Evolutionary conservation across 2,329 filamentous ascomycete species (phyloP).

Genomic region (Penicillium verrucosum): DNA sequence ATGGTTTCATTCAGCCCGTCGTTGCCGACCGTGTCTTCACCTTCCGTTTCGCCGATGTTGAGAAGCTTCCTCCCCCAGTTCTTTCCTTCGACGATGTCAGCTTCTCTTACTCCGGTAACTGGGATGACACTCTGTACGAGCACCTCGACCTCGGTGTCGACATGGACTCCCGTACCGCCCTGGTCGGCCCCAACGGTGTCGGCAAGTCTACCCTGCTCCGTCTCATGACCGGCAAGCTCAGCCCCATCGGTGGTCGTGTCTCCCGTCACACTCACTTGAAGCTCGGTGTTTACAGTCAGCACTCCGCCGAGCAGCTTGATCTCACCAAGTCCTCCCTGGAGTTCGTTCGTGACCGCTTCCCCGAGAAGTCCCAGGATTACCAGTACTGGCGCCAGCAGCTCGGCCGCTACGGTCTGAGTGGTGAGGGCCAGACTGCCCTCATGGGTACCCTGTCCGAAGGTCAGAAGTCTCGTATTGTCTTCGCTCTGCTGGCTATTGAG

Average conservation of each 20-base stretch:
- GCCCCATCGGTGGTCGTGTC: conserved; percentile 75
- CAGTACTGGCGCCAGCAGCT: conserved; percentile 99
- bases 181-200: conserved; percentile 98
- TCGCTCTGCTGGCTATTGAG: conserved; percentile 92
- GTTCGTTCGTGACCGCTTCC: conserved; percentile 95
- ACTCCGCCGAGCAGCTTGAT: conserved; percentile 97
- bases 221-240: conserved; percentile 94
- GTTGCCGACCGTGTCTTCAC: conserved; percentile 82
- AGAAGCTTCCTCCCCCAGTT: conserved; percentile 97
- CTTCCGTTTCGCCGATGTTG: conserved; percentile 97
- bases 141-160: conserved; percentile 97
- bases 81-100: conserved; percentile 95
- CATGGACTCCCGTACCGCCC: conserved; percentile 96
- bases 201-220: conserved; percentile 95
- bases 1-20: conserved; percentile 95
- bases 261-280: conserved; percentile 96
- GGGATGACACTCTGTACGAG: conserved; percentile 90
- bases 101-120: conserved; percentile 92
- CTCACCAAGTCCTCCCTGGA: conserved; percentile 96
- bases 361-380: conserved; percentile 86
- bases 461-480: conserved; percentile 97
- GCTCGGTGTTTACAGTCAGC: conserved; percentile 96
- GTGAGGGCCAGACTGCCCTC: conserved; percentile 90
- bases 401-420: conserved; percentile 86
- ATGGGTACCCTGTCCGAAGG: conserved; percentile 98